These are phyloP conservation scores for Hydnum rufescens DNA, from an alignment of 768 basidiomycete species.

Conservation along the genomic window DNA sequence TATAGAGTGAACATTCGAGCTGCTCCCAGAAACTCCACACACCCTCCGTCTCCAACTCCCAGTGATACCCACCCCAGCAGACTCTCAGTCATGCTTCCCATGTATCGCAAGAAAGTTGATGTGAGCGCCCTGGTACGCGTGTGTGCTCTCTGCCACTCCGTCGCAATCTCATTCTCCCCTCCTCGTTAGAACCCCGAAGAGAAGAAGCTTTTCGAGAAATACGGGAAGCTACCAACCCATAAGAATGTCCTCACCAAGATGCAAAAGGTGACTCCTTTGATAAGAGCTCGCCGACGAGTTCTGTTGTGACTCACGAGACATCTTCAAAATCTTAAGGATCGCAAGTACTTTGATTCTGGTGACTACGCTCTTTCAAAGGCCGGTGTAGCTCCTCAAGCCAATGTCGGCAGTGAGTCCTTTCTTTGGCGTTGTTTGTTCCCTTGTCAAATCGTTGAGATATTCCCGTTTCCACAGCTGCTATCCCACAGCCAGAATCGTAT, in stretches of 20 bases:
- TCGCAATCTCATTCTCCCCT: constrained; percentile 27
- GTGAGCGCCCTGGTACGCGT: constrained; percentile 45
- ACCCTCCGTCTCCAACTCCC: too few species aligned
- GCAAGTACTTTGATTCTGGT: constrained; percentile 98
- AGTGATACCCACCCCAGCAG: neutral
- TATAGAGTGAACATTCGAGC: too few species aligned
- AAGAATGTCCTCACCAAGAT: constrained; percentile 89
- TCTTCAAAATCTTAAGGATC: constrained; percentile 38
- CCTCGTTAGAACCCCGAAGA: constrained; percentile 55
- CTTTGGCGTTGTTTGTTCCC: too few species aligned
- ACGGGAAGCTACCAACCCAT: constrained; percentile 84
- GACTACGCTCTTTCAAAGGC: constrained; percentile 97
- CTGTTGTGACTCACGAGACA: neutral
- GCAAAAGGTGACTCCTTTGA: constrained; percentile 54
- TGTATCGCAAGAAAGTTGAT: constrained; percentile 81
- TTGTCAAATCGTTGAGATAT: too few species aligned
- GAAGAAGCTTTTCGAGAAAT: constrained; percentile 81
- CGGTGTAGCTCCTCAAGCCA: constrained; percentile 63
- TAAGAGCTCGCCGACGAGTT: neutral
- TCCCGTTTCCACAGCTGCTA: neutral
- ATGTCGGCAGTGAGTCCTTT: constrained; percentile 54
- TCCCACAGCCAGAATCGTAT: neutral
- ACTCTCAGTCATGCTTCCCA: constrained; percentile 38
- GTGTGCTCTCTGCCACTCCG: neutral
- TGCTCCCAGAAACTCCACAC: too few species aligned